Conservation (phyloP, 257 asterid species). For the Plectranthus barbatus region DNA sequence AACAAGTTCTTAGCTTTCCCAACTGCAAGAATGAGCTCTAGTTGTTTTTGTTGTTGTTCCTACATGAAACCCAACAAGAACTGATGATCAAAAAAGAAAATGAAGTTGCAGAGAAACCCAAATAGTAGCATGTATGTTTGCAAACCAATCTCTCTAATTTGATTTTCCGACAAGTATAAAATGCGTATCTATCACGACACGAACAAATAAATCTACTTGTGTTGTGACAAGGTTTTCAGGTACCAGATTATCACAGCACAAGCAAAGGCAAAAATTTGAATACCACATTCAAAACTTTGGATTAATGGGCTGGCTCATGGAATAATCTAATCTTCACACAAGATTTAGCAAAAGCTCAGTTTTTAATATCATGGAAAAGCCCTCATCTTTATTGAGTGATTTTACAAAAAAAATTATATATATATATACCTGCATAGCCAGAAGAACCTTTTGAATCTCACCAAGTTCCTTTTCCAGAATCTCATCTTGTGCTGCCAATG, state of each 20-base stretch:
- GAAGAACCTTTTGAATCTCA: constrained; percentile 72
- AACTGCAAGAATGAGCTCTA: constrained; percentile 53
- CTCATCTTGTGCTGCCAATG: constrained; percentile 71
- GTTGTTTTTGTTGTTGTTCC: constrained; percentile 86
- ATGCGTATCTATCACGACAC: neutral
- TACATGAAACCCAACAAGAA: constrained; percentile 14
- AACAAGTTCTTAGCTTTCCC: constrained; percentile 28
- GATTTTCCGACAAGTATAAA: neutral
- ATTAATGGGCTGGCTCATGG: neutral
- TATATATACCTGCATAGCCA: constrained; percentile 79
- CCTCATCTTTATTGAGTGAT: too few species aligned
- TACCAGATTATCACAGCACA: neutral
- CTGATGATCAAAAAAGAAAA: too few species aligned
- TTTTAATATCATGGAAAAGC: neutral
- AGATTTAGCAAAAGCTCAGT: neutral
- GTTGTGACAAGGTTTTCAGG: too few species aligned
- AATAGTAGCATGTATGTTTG: neutral
- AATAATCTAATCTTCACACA: neutral
- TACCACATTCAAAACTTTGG: neutral
- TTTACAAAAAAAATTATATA: neutral
- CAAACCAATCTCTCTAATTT: neutral
- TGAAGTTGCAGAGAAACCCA: neutral
- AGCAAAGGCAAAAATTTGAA: neutral
- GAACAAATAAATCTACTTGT: neutral
- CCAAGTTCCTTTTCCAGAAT: constrained; percentile 66